phyloP scores from a whole-genome alignment of 2,329 filamentous ascomycete species.

The Claviceps pusilla region DNA sequence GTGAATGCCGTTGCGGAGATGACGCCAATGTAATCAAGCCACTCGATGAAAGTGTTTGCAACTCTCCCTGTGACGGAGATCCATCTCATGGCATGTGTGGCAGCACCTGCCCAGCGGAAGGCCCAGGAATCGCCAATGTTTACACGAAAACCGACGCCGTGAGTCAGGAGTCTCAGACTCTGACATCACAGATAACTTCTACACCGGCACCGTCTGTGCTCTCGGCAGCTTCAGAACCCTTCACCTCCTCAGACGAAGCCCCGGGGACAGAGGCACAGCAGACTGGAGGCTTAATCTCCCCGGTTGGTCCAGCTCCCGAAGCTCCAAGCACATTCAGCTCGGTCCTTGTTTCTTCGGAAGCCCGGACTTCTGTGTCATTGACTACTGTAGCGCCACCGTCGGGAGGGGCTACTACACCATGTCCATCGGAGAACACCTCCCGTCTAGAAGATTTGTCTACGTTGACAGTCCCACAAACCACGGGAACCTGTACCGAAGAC shows the following conservation, averaged over 20 bases:
- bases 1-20: constrained; percentile 22
- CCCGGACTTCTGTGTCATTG: not conserved
- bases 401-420: not conserved
- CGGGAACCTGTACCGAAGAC: constrained; percentile 1
- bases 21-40: constrained; percentile 14
- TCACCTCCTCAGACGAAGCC: not conserved
- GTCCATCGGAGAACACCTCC: constrained; percentile 1
- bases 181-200: constrained; percentile 3
- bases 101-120: constrained; percentile 15
- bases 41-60: constrained; percentile 17
- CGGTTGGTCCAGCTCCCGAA: constrained; percentile 8
- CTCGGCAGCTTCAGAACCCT: constrained; percentile 1
- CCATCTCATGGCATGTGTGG: constrained; percentile 19
- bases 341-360: not conserved
- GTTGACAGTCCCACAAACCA: not conserved
- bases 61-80: constrained; percentile 17
- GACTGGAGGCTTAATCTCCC: constrained; percentile 2
- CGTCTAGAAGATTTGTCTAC: not conserved
- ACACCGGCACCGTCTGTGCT: constrained; percentile 1
- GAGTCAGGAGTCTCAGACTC: constrained; percentile 3
- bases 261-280: not conserved
- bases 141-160: constrained; percentile 12
- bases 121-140: constrained; percentile 17
- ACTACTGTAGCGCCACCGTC: not conserved
- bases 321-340: constrained; percentile 3